Base-by-base conservation (phyloP, 257 asterid genomes). In the Rauvolfia tetraphylla region DNA sequence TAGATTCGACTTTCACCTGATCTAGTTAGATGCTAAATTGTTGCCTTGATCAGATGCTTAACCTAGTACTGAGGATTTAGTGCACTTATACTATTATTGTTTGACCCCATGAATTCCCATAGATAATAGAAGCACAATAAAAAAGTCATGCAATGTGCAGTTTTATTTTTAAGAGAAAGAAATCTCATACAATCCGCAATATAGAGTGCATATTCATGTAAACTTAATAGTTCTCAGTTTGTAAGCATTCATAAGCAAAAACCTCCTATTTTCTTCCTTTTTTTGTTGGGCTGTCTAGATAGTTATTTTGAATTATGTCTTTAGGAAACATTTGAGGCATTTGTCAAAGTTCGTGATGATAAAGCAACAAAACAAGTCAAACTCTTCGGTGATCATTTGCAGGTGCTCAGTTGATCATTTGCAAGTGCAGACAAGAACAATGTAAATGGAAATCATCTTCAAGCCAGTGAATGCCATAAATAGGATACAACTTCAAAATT, bases 251-350 rank as follows among this genome's bases (percentile, higher is more conserved):
- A 42, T 23, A 36, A 31, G 3, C 12, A 58, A 41, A 58, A 25
- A 3, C 22, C 14, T 34, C 23, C 6, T 27, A 0, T n/a, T 29
- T 39, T 29, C 3, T 46, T 6, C 51, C n/a, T 14, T 17, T 36
- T 56, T 68, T 53, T 78, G 75, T 23, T 77, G 10, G 14, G 66
- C 36, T 33, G 33, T 51, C 15, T 39, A 34, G 57, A 10, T 68
- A 25, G 76, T 86, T 63, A 67, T 68, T 57, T 78, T 42, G 66
- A 79, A 67, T 70, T 79, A 56, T 81, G 75, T 74, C 76, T 71
- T 42, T 77, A 95, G 99, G 98, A 98, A 71, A 95, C 98, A 68
- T 92, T 92, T 83, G 99, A 95, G 87, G 98, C 98, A 79, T 95
- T 88, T 80, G 82, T 95, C 80, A 96, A 94, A 76, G 79, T 95